These are phyloP conservation scores for Blastomyces silverae DNA, from an alignment of 2,329 filamentous ascomycete species.

Conservation along the genomic window DNA sequence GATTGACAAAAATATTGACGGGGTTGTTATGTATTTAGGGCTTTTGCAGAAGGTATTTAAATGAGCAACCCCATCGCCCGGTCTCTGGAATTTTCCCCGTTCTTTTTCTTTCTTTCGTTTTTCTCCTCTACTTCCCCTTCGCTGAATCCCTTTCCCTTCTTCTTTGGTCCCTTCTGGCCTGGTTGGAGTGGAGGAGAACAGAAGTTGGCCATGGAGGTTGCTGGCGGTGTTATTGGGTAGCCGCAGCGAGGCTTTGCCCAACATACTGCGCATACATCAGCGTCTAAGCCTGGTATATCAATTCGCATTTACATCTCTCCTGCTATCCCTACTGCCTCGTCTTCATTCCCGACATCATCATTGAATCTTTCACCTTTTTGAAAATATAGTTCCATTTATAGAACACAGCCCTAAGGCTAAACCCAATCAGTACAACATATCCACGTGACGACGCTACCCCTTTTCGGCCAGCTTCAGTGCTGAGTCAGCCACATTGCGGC, in stretches of 20 bases:
- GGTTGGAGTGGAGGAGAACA: background rate
- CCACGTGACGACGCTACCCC: background rate
- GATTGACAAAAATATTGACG: background rate
- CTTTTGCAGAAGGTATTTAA: slow-evolving; percentile 12
- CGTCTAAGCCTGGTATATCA: background rate
- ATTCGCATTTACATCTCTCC: background rate
- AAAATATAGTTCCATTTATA: background rate
- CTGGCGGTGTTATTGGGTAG: background rate
- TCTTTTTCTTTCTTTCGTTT: slow-evolving; percentile 15
- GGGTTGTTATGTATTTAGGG: background rate
- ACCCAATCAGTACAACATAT: background rate
- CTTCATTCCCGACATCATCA: background rate
- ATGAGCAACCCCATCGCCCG: slow-evolving; percentile 14
- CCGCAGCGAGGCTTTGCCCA: background rate
- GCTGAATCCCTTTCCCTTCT: slow-evolving; percentile 10
- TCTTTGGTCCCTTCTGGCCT: background rate
- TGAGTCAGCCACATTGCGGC: slow-evolving; percentile 5
- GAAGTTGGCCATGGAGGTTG: background rate
- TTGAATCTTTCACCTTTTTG: background rate
- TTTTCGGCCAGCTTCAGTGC: background rate
- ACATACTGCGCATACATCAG: background rate
- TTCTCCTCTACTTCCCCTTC: background rate
- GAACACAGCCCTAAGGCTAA: background rate
- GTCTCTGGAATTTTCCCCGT: slow-evolving; percentile 13
- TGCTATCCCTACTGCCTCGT: background rate